Base-by-base conservation (phyloP, 768 basidiomycete genomes). In the Tricholoma matsutake region DNA sequence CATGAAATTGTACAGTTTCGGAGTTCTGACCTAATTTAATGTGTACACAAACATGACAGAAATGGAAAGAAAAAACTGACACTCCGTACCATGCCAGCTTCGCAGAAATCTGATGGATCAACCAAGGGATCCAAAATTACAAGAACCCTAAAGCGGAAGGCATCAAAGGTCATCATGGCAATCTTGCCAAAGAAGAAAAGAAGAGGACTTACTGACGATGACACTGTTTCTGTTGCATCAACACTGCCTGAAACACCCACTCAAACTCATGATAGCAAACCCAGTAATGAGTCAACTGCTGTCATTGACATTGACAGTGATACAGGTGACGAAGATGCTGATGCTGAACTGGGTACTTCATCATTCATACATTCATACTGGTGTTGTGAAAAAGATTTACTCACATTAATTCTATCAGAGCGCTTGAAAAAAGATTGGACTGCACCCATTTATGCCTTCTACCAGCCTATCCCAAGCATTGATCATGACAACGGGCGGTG, bases 371-470 rank as follows among this genome's bases (percentile, higher is more conserved):
- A 32, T 5, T 39, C 37, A 39, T 39, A 39, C 37, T 39, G 37
- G 37, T 39, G 37, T 39, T 39, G 37, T 39, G 37, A n/a, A 39
- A 39, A 39, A 39, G 13, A 39, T 32, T 10, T 10, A 39, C 37
- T 39, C 37, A 39, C 13, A 39, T 39, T 14, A 39, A 39, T 39
- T 39, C 37, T 39, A 39, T 51, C 49, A 71, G 70, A 61, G 13
- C n/a, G n/a, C n/a, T n/a, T n/a, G n/a, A n/a, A n/a, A n/a, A n/a
- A n/a, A n/a, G n/a, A n/a, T n/a, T n/a, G 72, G 71, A 63, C 35
- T 9, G 65, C 72, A n/a, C 64, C 64, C 0, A 62, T 74, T 2
- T 39, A 39, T 39, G 37, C 37, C 6, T 39, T 39, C 37, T 39
- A 39, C 37, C 37, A 39, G 37, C 37, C 37, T 39, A 43, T 43